phyloP scores from a whole-genome alignment of 2,329 filamentous ascomycete species.

The Neopestalotiopsis sp. region DNA sequence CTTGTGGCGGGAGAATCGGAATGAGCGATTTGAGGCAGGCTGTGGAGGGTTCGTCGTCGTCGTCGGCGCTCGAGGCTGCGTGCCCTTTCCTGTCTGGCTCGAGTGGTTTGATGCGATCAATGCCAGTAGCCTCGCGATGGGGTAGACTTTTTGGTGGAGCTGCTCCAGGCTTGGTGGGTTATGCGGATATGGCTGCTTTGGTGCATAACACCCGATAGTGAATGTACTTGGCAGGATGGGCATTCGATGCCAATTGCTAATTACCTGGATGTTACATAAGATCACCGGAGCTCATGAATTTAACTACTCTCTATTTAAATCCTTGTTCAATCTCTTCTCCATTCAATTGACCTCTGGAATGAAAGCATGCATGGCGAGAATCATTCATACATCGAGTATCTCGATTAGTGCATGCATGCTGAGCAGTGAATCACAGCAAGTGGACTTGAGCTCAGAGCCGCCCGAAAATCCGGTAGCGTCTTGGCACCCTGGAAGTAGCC shows the following conservation, averaged over 20 bases:
- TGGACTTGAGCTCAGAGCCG: background rate
- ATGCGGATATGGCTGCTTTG: background rate
- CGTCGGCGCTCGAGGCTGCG: constrained; percentile 5
- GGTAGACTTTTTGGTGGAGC: constrained; percentile 23
- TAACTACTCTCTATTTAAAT: too few relatives aligned
- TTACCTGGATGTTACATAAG: too few relatives aligned
- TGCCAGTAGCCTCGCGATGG: constrained; percentile 9
- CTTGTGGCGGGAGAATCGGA: background rate
- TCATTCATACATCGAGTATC: background rate
- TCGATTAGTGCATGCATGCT: background rate
- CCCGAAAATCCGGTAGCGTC: background rate
- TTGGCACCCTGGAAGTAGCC: background rate
- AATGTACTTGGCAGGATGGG: background rate
- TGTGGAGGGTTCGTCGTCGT: background rate
- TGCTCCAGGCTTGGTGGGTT: background rate
- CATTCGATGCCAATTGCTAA: too few relatives aligned
- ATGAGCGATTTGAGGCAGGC: background rate
- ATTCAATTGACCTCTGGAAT: too few relatives aligned
- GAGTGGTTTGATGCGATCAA: background rate
- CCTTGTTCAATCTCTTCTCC: too few relatives aligned
- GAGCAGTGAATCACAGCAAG: background rate
- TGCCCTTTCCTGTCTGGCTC: background rate
- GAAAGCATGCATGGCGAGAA: too few relatives aligned
- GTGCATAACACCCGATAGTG: background rate
- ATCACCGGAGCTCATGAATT: too few relatives aligned